A percentile compares a stretch with the other conserved stretches of the same genome.
phyloP scores from a whole-genome alignment of 768 basidiomycete species.

The Boletus pseudo-olivaceus region DNA sequence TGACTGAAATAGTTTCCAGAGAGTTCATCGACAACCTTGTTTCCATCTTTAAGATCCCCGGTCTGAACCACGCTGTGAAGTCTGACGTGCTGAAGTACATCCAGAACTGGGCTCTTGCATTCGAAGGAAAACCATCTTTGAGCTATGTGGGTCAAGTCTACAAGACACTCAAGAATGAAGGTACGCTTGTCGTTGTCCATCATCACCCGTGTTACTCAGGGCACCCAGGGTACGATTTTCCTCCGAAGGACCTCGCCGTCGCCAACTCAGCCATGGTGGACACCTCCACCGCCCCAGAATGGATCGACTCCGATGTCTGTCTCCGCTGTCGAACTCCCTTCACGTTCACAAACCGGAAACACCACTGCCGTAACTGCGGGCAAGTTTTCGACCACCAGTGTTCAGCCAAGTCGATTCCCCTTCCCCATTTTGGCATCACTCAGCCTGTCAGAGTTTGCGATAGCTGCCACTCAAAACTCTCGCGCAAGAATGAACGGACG shows the following conservation, averaged over 20 bases:
- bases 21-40: slow-evolving; percentile 95
- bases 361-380: slow-evolving; percentile 98
- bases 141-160: slow-evolving; percentile 79
- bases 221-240: slow-evolving; percentile 71
- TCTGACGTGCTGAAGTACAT: slow-evolving; percentile 69
- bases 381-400: slow-evolving; percentile 95
- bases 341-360: slow-evolving; percentile 93
- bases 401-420: slow-evolving; percentile 75
- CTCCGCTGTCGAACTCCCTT: slow-evolving; percentile 89
- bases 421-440: slow-evolving; percentile 91
- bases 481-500: slow-evolving; percentile 58
- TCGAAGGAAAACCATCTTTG: slow-evolving; percentile 74
- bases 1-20: slow-evolving; percentile 77
- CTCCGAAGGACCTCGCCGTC: slow-evolving; percentile 67
- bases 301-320: slow-evolving; percentile 96
- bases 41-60: slow-evolving; percentile 77
- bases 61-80: slow-evolving; percentile 79
- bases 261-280: slow-evolving; percentile 85
- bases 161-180: slow-evolving; percentile 69
- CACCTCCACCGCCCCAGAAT: slow-evolving; percentile 89
- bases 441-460: slow-evolving; percentile 95
- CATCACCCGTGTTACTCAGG: background rate
- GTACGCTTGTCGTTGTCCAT: slow-evolving; percentile 37
- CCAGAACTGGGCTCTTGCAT: slow-evolving; percentile 94
- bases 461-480: slow-evolving; percentile 76